phyloP scores from a whole-genome alignment of 768 basidiomycete species.

The Imleria badia region DNA sequence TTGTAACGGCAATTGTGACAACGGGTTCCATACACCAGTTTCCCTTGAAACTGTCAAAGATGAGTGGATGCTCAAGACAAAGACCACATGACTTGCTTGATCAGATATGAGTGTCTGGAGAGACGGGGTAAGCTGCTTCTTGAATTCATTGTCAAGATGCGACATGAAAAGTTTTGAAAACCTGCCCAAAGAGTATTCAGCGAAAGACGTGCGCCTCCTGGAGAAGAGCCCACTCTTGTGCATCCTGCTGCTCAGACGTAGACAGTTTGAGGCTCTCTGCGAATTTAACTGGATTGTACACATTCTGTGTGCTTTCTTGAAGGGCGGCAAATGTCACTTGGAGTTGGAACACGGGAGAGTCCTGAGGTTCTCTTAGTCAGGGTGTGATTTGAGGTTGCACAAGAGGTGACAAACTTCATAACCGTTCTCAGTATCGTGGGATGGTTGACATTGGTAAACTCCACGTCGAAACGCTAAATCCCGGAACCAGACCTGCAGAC shows the following conservation, averaged over 20 bases:
- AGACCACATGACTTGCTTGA: constrained; percentile 49
- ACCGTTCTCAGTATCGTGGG: constrained; percentile 44
- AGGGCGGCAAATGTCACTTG: constrained; percentile 84
- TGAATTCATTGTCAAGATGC: constrained; percentile 83
- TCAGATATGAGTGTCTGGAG: constrained; percentile 70
- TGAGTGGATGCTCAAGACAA: constrained; percentile 3
- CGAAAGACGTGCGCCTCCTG: background rate
- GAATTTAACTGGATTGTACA: constrained; percentile 82
- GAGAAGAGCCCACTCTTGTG: constrained; percentile 73
- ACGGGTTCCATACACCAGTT: constrained; percentile 73
- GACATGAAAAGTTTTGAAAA: constrained; percentile 95
- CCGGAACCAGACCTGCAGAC: constrained; percentile 83
- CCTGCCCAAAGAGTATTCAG: constrained; percentile 38
- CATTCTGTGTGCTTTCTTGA: constrained; percentile 64
- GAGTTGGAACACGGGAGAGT: constrained; percentile 75
- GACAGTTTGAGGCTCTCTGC: constrained; percentile 82
- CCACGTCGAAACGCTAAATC: constrained; percentile 78
- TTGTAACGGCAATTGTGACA: constrained; percentile 68
- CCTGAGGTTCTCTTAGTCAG: constrained; percentile 39
- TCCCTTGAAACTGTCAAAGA: constrained; percentile 76
- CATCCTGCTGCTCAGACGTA: constrained; percentile 91
- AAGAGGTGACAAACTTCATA: constrained; percentile 40
- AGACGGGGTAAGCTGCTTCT: constrained; percentile 65
- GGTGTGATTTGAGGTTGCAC: background rate
- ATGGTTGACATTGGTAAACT: constrained; percentile 74